Evolutionary conservation across 1,284 basidiomycete genomes (phyloP).

Genomic region (Fomitopsis schrenkii): DNA sequence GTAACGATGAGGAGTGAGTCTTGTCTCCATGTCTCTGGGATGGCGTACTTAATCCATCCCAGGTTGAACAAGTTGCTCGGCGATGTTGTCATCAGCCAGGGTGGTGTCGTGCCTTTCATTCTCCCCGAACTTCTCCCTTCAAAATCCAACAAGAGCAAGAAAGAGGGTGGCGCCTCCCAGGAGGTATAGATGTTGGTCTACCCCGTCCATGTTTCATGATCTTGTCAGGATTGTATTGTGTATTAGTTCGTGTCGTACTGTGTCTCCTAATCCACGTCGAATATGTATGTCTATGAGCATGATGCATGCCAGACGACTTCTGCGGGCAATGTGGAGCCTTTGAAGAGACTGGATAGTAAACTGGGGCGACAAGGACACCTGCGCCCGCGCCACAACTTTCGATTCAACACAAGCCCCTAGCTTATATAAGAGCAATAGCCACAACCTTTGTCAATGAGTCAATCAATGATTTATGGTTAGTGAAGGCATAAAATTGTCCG

Average conservation of each 20-base stretch:
- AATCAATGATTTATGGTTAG: no score
- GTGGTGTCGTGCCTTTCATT: conserved; percentile 76
- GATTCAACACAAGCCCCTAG: no score
- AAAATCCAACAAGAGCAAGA: conserved; percentile 58
- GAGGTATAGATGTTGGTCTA: conserved; percentile 28
- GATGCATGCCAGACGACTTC: neutral
- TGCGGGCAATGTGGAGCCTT: no score
- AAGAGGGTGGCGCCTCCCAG: conserved; percentile 38
- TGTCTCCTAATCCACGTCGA: conserved; percentile 9
- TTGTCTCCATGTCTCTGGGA: neutral
- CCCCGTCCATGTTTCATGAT: conserved; percentile 10
- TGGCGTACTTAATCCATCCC: neutral
- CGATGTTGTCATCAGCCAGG: conserved; percentile 77
- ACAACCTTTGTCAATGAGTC: no score
- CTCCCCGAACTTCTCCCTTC: conserved; percentile 66
- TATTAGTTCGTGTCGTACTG: conserved; percentile 20
- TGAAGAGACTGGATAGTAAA: no score
- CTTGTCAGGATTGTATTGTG: conserved; percentile 21
- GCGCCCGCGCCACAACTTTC: no score
- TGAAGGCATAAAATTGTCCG: no score
- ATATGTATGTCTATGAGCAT: conserved; percentile 15
- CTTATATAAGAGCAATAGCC: no score
- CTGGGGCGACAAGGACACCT: no score
- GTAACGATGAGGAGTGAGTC: conserved; percentile 74
- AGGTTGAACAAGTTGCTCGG: conserved; percentile 73